Percentiles rank a stretch among this genome's conserved stretches.
These are phyloP conservation scores for Triticum dicoccoides DNA, from an alignment of 176 grass and related monocot species.

Conservation along the genomic window DNA sequence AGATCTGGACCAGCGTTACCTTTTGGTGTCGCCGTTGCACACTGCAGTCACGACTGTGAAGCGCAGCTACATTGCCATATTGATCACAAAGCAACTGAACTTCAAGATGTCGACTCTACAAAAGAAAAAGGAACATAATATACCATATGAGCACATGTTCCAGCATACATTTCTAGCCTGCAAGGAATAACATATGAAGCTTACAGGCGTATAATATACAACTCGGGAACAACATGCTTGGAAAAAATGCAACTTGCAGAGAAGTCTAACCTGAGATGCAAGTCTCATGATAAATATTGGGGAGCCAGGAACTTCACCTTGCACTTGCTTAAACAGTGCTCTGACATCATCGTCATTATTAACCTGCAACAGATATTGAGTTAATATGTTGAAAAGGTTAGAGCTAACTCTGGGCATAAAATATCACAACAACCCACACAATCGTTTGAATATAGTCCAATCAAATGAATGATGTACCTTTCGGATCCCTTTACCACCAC, in stretches of 20 bases:
- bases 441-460: background rate
- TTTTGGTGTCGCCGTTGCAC: conserved; percentile 98
- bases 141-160: background rate
- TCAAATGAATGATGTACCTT: conserved; percentile 55
- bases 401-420: conserved; percentile 9
- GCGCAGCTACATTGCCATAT: conserved; percentile 93
- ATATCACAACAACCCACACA: conserved; percentile 33
- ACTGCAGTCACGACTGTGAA: conserved; percentile 99
- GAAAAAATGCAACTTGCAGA: background rate
- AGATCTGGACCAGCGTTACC: conserved; percentile 31
- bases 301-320: conserved; percentile 97
- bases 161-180: background rate
- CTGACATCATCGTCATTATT: conserved; percentile 96
- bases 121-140: conserved; percentile 23
- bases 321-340: conserved; percentile 97
- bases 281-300: conserved; percentile 99
- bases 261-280: conserved; percentile 77
- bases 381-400: conserved; percentile 15
- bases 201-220: conserved; percentile 6
- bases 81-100: conserved; percentile 94
- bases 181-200: conserved; percentile 22
- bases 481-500: conserved; percentile 97
- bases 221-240: background rate
- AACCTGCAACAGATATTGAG: conserved; percentile 54
- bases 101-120: conserved; percentile 97